Percentiles rank a stretch among this genome's conserved stretches.
phyloP scores from a whole-genome alignment of 345 rosid species.

The Populus davidiana region DNA sequence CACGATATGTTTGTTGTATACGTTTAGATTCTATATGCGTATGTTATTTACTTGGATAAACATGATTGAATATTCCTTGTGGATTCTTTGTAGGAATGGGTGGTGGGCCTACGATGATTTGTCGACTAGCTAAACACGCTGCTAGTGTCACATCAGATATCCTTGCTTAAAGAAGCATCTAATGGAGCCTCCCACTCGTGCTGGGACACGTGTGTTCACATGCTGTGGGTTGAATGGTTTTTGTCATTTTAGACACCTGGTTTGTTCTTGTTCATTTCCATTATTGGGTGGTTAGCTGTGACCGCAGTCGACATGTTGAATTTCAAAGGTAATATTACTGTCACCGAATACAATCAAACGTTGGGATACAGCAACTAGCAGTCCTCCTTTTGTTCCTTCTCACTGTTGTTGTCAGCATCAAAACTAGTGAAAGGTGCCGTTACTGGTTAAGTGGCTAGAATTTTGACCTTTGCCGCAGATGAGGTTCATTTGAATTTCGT shows the following conservation, averaged over 20 bases:
- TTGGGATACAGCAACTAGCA: not conserved
- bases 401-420: not conserved
- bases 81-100: not conserved
- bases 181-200: not conserved
- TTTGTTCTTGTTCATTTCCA: not conserved
- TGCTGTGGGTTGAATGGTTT: not conserved
- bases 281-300: not conserved
- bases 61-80: not conserved
- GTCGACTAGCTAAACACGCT: not conserved
- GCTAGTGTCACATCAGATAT: not conserved
- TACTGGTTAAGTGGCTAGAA: not conserved
- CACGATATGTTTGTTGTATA: not conserved
- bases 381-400: not conserved
- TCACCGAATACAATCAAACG: not conserved
- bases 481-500: not conserved
- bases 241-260: not conserved
- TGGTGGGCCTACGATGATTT: not conserved
- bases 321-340: not conserved
- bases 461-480: not conserved
- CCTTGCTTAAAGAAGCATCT: not conserved
- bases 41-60: not conserved
- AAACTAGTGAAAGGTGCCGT: not conserved
- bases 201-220: not conserved
- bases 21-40: not conserved
- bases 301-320: not conserved